Base-by-base conservation (phyloP, 495 filamentous ascomycete genomes). In the Cercophora newfieldiana region DNA sequence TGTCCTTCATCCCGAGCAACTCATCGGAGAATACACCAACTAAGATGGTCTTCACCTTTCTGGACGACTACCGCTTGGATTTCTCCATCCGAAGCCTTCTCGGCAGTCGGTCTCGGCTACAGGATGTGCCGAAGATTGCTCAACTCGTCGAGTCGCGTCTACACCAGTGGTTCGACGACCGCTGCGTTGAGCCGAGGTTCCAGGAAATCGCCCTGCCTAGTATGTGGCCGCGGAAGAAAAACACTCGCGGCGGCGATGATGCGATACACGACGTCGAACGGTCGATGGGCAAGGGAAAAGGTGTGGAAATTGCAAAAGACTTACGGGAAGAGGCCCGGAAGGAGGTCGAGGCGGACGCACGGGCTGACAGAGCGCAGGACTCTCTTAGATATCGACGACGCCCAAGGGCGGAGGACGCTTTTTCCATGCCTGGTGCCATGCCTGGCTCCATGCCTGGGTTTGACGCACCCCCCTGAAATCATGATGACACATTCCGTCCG, bases 41-140 rank as follows among this genome's bases (percentile, higher is more conserved):
- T 28, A 94, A 91, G 68, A 89, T 99, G 70, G 90, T 91, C 1
- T 97, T 99, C 73, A 93, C 90, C 19, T 99, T 99, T 77, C 86
- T 97, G 10, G 93, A 96, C 61, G 94, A 98, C 76, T 99, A 99
- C 79, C 83, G 94, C 2, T 87, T 99, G 18, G 95, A 98, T 72
- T 89, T 99, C 48, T 91, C 88, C 10, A 92, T 97, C 28, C 88
- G 93, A 55, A 95, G 91, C 48, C 86, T 98, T 24, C 88, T 99
- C n/a, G 95, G 95, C 30, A 94, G 91, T 30, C 88, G 96, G 29
- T 92, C 89, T 37, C 82, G 96, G 21, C 80, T 99, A 12, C 94
- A 97, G 75, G 96, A 99, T 79, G 92, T 99, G 14, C 95, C 95
- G 12, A 99, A 99, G 75, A 96, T 99, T 57, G 96, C 96, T 0